phyloP scores from a whole-genome alignment of 140 eudicot species.

The Stevia rebaudiana region DNA sequence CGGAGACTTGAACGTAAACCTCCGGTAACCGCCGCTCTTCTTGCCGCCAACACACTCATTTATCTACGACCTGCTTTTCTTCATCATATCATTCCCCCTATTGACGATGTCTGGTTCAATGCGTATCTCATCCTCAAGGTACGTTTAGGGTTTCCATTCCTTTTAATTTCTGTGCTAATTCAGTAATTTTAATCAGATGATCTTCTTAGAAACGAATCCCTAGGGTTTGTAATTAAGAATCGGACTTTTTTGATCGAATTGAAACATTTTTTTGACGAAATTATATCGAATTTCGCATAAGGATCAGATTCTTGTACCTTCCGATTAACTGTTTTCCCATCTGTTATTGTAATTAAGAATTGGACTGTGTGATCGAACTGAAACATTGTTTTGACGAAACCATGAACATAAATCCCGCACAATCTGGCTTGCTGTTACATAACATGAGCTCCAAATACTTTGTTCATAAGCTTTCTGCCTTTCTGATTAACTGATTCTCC shows the following conservation, averaged over 20 bases:
- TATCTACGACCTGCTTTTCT: slow-evolving; percentile 58
- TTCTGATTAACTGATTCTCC: background rate
- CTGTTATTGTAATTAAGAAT: background rate
- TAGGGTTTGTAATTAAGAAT: background rate
- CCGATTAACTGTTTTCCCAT: too few species aligned
- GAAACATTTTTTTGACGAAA: background rate
- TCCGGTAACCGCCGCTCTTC: slow-evolving; percentile 69
- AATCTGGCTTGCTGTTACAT: background rate
- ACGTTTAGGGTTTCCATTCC: background rate
- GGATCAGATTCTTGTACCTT: too few species aligned
- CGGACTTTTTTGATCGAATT: background rate
- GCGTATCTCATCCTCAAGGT: slow-evolving; percentile 78
- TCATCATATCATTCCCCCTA: slow-evolving; percentile 44
- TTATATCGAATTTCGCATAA: background rate
- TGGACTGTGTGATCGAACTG: background rate
- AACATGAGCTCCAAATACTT: background rate
- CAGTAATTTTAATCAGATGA: background rate
- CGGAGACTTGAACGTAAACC: slow-evolving; percentile 62
- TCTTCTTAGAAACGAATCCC: background rate
- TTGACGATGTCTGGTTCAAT: slow-evolving; percentile 67
- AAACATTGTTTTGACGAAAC: background rate
- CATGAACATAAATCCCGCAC: background rate
- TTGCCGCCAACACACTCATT: slow-evolving; percentile 61
- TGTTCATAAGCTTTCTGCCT: background rate
- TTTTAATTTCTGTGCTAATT: background rate